phyloP scores from a whole-genome alignment of 768 basidiomycete species.

The Hericium coralloides region DNA sequence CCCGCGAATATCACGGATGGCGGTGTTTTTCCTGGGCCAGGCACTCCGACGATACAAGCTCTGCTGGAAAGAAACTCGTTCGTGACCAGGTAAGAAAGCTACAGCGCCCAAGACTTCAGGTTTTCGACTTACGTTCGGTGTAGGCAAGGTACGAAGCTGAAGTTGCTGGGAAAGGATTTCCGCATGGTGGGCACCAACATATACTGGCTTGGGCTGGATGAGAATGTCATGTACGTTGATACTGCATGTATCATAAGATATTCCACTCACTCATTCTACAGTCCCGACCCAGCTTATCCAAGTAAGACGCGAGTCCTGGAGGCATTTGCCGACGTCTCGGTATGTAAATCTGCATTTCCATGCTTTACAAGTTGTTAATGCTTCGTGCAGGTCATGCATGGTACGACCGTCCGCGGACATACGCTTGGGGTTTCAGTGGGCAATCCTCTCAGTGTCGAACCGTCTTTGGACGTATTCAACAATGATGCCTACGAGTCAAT shows the following conservation, averaged over 20 bases:
- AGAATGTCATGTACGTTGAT: constrained; percentile 19
- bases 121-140: neutral
- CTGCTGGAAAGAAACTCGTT: neutral
- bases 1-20: neutral
- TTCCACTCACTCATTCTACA: neutral
- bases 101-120: neutral
- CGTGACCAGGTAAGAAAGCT: neutral
- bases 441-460: constrained; percentile 20
- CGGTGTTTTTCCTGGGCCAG: neutral
- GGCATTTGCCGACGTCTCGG: constrained; percentile 16
- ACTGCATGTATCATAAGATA: too few relatives aligned
- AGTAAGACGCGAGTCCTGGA: constrained; percentile 17
- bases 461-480: constrained; percentile 19
- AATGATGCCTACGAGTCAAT: constrained; percentile 19
- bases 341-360: neutral
- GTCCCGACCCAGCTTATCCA: constrained; percentile 17
- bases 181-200: constrained; percentile 17
- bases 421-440: constrained; percentile 24
- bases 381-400: constrained; percentile 13
- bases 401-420: constrained; percentile 19
- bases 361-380: too few relatives aligned
- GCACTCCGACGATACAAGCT: neutral
- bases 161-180: neutral
- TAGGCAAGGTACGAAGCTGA: neutral
- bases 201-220: constrained; percentile 26